These are phyloP conservation scores for Coemansia sp. DNA, from an alignment of 192 early-diverging fungal species.

Conservation along the genomic window DNA sequence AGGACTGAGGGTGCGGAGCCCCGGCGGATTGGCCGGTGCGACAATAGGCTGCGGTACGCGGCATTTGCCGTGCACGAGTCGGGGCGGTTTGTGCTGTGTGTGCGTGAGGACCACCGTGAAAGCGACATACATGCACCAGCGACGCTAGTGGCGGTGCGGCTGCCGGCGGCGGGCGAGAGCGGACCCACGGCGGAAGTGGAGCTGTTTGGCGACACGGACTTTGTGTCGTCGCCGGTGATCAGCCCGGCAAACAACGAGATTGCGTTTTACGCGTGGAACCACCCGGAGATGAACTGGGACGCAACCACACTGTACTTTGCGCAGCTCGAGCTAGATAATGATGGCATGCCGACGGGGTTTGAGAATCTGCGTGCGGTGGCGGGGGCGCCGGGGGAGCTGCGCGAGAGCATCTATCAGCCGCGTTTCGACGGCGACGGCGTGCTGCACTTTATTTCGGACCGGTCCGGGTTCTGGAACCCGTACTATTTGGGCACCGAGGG, in stretches of 20 bases:
- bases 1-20: constrained; percentile 10
- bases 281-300: constrained; percentile 80
- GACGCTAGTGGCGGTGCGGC: constrained; percentile 57
- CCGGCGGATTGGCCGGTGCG: constrained; percentile 43
- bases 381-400: constrained; percentile 17
- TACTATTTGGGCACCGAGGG: constrained; percentile 49
- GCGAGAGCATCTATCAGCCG: constrained; percentile 60
- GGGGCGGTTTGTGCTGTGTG: constrained; percentile 55
- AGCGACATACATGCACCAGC: constrained; percentile 43
- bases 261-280: constrained; percentile 66
- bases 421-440: constrained; percentile 54
- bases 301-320: constrained; percentile 57
- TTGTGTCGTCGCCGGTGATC: constrained; percentile 64
- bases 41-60: constrained; percentile 59
- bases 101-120: constrained; percentile 67
- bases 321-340: constrained; percentile 7
- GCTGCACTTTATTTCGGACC: constrained; percentile 65
- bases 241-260: constrained; percentile 48
- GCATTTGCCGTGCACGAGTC: constrained; percentile 59
- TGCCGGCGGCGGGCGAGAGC: constrained; percentile 10
- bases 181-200: constrained; percentile 12
- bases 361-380: constrained; percentile 17
- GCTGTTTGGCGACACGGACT: constrained; percentile 58
- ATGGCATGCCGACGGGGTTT: not conserved
- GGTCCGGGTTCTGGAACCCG: constrained; percentile 70